Evolutionary conservation across 2,329 filamentous ascomycete species (phyloP), one percentile per base, ranked within the genome.

Genomic region (Scedosporium minutisporum): DNA sequence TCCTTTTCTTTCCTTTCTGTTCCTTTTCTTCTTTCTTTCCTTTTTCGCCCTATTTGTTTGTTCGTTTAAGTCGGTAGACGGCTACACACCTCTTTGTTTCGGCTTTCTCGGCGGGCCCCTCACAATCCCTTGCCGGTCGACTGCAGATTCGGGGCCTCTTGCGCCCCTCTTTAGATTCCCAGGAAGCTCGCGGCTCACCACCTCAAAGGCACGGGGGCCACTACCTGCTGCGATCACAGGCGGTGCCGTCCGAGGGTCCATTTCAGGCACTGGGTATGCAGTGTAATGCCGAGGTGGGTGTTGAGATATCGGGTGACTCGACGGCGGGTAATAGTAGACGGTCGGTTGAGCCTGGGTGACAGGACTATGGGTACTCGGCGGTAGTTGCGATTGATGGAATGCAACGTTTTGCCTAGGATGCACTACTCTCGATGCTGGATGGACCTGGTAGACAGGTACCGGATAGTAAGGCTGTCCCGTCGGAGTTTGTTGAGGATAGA

Each of bases 61-160:
- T 33, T 33, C 29, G 29, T 33, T 33, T 6, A 33, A 33, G 7
- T 16, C 27, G n/a, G 59, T 48, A 25, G 18, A 48, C 27, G 48
- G 55, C 4, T 29, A 70, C 82, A 74, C 74, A 87, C 85, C 84
- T 70, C 81, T 87, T 71, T 87, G 84, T 64, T 81, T 79, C 64
- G 85, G 81, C 65, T 84, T 84, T 64, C 81, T 74, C 2, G 82
- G 81, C 1, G 81, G 81, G 1, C 82, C 82, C 63, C 82, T 77
- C 5, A 64, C 61, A 3, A 62, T 25, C 2, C 10, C 42, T 42
- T 57, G 48, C n/a, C 29, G 29, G 29, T 46, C 60, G 25, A 55
- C 48, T 6, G 27, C 33, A 7, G 21, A 16, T 18, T 57, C 48
- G 6, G 46, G 25, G 5, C 18, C 60, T 14, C 29, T 33, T 6